phyloP scores from a whole-genome alignment of 179 eudicot genomes.

The Beta corolliflora region DNA sequence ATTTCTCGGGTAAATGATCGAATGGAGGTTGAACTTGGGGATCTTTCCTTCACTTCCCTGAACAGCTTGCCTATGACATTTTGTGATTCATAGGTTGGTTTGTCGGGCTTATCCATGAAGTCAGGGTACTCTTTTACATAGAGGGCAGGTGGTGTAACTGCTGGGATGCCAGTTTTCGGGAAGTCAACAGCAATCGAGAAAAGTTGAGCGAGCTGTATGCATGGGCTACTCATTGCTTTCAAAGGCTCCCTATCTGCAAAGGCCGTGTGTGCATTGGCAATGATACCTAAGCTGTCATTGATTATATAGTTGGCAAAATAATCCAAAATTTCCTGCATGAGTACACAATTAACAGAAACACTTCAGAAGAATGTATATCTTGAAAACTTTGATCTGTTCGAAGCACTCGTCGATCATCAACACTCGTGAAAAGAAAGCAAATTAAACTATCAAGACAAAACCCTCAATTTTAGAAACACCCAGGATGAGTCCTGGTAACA shows the following conservation, averaged over 20 bases:
- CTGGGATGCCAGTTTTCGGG: conserved; percentile 93
- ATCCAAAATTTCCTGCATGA: conserved; percentile 70
- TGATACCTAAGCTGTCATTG: conserved; percentile 87
- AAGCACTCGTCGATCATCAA: too few species aligned
- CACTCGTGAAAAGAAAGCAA: too few species aligned
- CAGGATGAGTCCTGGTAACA: too few species aligned
- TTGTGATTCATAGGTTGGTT: conserved; percentile 58
- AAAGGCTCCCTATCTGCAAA: conserved; percentile 62
- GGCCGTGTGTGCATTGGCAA: conserved; percentile 84
- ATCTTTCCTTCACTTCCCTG: conserved; percentile 62
- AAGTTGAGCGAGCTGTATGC: conserved; percentile 66
- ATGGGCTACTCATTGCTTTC: conserved; percentile 65
- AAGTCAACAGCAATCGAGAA: conserved; percentile 92
- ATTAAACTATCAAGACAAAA: background rate
- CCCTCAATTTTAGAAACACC: background rate
- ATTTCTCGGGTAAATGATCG: conserved; percentile 56
- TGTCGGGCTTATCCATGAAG: conserved; percentile 92
- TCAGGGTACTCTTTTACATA: conserved; percentile 75
- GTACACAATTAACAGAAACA: background rate
- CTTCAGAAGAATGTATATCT: too few species aligned
- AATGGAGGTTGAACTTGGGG: conserved; percentile 45
- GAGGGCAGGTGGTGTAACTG: conserved; percentile 72
- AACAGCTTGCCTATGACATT: conserved; percentile 81
- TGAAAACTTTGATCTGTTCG: too few species aligned
- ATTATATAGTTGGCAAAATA: conserved; percentile 83